phyloP scores from a whole-genome alignment of 228 moss, liverwort and hornwort species.

The Sphagnum magellanicum region DNA sequence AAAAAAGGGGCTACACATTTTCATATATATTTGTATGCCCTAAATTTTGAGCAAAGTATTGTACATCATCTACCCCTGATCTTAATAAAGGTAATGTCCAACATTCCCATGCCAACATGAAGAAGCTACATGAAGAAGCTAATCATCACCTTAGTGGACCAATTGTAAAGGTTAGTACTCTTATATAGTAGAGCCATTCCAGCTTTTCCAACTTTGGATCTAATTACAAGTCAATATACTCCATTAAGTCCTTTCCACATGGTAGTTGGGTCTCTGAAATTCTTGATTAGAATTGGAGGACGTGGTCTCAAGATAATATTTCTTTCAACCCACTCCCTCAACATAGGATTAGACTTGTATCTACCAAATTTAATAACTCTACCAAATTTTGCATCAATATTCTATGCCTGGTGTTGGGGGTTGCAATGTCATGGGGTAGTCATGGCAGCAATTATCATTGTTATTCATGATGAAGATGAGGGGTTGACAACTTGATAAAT shows the following conservation, averaged over 20 bases:
- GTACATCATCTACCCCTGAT: too few species aligned
- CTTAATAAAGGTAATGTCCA: constrained; percentile 23
- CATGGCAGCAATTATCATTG: too few species aligned
- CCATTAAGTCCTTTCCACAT: constrained; percentile 69
- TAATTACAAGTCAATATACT: constrained; percentile 55
- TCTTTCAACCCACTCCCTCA: constrained; percentile 50
- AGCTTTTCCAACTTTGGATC: too few species aligned
- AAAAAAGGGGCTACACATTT: too few species aligned
- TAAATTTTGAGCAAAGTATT: too few species aligned
- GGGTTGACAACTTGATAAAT: too few species aligned
- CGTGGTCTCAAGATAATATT: constrained; percentile 60
- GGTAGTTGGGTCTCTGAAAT: constrained; percentile 80
- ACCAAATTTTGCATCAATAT: too few species aligned
- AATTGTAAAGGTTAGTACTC: constrained; percentile 50
- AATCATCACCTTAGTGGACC: constrained; percentile 25
- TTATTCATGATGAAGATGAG: too few species aligned
- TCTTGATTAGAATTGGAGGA: constrained; percentile 11
- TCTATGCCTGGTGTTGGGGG: too few species aligned
- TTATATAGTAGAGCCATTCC: constrained; percentile 70
- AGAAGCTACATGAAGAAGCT: constrained; percentile 41
- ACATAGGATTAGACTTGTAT: constrained; percentile 53
- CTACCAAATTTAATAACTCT: constrained; percentile 58
- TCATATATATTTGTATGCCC: too few species aligned
- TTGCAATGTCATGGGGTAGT: too few species aligned
- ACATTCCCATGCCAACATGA: too few species aligned